Evolutionary conservation across 495 filamentous ascomycete species (phyloP).

Genomic region (Beverwykella pulmonaria): DNA sequence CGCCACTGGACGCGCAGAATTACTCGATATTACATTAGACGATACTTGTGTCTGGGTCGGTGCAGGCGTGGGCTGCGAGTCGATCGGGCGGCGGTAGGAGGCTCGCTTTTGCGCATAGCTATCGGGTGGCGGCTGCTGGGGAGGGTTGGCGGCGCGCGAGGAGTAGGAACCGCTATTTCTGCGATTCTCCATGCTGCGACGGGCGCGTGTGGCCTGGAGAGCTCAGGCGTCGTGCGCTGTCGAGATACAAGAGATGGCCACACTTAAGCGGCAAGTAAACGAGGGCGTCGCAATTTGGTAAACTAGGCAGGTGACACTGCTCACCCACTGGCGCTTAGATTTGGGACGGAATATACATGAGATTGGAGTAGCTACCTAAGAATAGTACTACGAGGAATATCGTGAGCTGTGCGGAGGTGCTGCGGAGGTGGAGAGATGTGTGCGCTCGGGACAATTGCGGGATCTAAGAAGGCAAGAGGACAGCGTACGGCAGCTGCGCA

Average conservation of each 20-base stretch:
- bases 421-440: constrained; percentile 17
- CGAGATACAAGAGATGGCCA: background rate
- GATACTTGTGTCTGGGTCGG: constrained; percentile 13
- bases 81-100: constrained; percentile 30
- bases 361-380: constrained; percentile 8
- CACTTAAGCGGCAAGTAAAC: background rate
- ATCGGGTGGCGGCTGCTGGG: constrained; percentile 19
- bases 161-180: constrained; percentile 30
- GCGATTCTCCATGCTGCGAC: constrained; percentile 29
- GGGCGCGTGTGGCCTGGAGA: constrained; percentile 2
- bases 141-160: constrained; percentile 16
- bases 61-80: constrained; percentile 30
- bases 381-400: background rate
- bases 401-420: constrained; percentile 7
- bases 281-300: background rate
- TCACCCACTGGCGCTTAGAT: constrained; percentile 1
- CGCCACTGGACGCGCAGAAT: constrained; percentile 24
- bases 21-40: constrained; percentile 14
- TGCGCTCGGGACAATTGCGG: background rate
- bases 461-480: background rate
- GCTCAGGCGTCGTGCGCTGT: background rate
- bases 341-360: background rate
- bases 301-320: constrained; percentile 7
- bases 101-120: constrained; percentile 31
- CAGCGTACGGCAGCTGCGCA: constrained; percentile 5